Evolutionary conservation across 495 filamentous ascomycete genomes (phyloP), one percentile per base, ranked within the genome.

Genomic region (Lasiosphaeria hispida): DNA sequence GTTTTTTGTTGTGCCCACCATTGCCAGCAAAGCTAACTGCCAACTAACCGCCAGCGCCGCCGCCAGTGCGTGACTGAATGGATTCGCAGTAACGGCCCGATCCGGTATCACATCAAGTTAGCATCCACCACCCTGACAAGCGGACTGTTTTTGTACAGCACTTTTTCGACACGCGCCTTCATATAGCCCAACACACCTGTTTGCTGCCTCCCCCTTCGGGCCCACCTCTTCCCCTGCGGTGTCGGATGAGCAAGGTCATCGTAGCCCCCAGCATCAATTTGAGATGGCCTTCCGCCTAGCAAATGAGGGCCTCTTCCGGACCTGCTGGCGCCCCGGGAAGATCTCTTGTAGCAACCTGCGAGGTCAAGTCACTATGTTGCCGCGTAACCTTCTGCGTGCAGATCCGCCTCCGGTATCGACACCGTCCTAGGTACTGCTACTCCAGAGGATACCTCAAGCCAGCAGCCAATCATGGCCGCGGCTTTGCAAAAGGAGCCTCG

Each of bases 391-490:
- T 14, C 15, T 33, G 19, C 30, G 53, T 55, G 53, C 42, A 45
- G 23, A 55, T 55, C 53, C 53, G 53, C 53, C 53, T 47, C 41
- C 53, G 41, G 42, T 55, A 55, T 55, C 35, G 42, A 30, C 53
- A 45, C 10, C 36, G 35, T 17, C 45, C 42, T 44, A 47, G 53
- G 53, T 55, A 55, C 34, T 34, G 42, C 18, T 55, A 38, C 23
- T 42, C 30, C 30, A 55, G 42, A 4, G 18, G 50, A 54, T 55
- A 50, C 50, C 39, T 59, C 14, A 38, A 15, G 39, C 18, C 38
- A 18, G 41, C 53, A 48, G 47, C 67, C 65, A 70, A 70, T 70
- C 61, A 58, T 38, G 14, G n/a, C 35, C 18, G 30, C 34, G 50
- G 35, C n/a, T 40, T 44, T 13, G 43, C 45, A 34, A 41, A 38